Evolutionary conservation across 1,139 yeast genomes (phyloP), one percentile per base, ranked within the genome.

Genomic region (Geotrichum australiense): DNA sequence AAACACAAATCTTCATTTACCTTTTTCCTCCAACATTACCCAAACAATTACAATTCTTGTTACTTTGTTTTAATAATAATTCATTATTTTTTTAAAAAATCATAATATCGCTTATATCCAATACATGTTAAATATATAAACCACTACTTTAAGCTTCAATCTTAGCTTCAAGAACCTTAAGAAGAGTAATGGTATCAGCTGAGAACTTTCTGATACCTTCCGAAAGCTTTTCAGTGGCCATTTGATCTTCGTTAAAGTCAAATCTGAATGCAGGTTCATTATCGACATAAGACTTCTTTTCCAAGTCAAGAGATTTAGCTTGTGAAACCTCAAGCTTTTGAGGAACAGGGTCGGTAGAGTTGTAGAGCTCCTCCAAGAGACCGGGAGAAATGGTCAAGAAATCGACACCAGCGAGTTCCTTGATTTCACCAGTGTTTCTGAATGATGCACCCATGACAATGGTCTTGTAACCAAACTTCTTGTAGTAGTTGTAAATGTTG

Each of bases 391-490:
- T 89, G 63, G 99, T 91, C 71, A 91, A 76, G 78, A 70, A 93
- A 68, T 91, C 99, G 64, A 86, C 83, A 68, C 98, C 99, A 52
- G 98, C 97, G 59, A 91, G 76, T 56, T 94, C 95, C 70, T 81
- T 83, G 71, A 91, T 87, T 73, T 91, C 98, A 55, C 93, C 96
- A 53, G 74, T 70, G 76, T 89, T 93, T 80, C 99, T 89, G 89
- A 91, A 91, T 47, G 97, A 89, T 50, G 99, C 99, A 69, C 98
- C 99, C 98, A 91, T 91, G 62, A 91, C 98, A 65, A 91, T 89
- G 68, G 98, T 91, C 61, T 91, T 75, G 80, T 91, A 91, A 56
- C 81, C 93, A 69, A 68, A 86, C 74, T 91, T 91, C 80, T 91
- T 91, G 84, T 91, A 91, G 81, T 91, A 91, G 83, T 89, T 84